Percentiles rank a stretch among this genome's conserved stretches.
Evolutionary conservation across 345 rosid species (phyloP).

Genomic region (Kernera saxatilis): DNA sequence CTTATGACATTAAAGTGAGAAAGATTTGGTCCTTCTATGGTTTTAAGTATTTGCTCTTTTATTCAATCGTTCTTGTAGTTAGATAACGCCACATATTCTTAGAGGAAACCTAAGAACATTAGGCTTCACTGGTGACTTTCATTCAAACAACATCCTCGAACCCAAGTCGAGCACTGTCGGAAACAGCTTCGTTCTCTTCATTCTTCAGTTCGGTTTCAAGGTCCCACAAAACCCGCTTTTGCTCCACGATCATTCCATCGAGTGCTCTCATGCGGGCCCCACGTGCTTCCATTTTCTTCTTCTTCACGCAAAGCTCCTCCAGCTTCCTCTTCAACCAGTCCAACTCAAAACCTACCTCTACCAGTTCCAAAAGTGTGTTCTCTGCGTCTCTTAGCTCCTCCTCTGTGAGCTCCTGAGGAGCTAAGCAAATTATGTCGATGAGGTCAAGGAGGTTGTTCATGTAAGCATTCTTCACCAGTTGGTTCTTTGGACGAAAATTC

Average conservation of each 20-base stretch:
- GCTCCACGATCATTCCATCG: conserved; percentile 19
- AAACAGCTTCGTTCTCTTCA: conserved; percentile 27
- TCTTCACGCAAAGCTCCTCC: conserved; percentile 19
- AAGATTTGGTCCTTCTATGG: too few relatives aligned
- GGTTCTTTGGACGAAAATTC: conserved; percentile 23
- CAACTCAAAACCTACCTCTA: conserved; percentile 25
- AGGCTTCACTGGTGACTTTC: neutral
- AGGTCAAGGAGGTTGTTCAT: conserved; percentile 25
- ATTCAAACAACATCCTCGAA: conserved; percentile 30
- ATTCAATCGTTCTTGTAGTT: neutral
- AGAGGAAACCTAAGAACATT: neutral
- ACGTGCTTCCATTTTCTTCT: conserved; percentile 28
- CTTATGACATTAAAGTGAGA: neutral
- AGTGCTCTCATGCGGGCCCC: conserved; percentile 26
- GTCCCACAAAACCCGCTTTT: conserved; percentile 1
- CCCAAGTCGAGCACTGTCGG: conserved; percentile 21
- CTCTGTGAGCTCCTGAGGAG: conserved; percentile 28
- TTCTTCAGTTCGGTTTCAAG: conserved; percentile 24
- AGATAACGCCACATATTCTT: neutral
- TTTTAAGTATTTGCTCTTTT: neutral
- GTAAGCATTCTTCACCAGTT: conserved; percentile 23
- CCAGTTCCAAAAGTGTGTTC: conserved; percentile 21
- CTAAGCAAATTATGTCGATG: conserved; percentile 19
- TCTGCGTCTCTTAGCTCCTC: conserved; percentile 21
- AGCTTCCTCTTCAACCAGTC: conserved; percentile 30